phyloP scores from a whole-genome alignment of 2,329 filamentous ascomycete species.

The Paraconiothyrium brasiliense region DNA sequence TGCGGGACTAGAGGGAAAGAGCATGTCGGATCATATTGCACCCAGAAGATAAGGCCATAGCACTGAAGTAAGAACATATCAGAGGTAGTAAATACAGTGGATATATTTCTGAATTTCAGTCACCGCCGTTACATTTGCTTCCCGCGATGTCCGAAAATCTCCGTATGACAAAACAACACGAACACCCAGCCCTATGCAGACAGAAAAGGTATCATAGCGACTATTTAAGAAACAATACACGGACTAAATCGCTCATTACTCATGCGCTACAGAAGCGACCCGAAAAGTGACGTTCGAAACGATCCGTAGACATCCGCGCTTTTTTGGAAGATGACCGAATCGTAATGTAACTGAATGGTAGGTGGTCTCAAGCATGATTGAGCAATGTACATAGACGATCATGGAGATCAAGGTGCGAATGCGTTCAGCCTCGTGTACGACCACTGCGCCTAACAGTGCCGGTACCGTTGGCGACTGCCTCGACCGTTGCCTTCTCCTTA shows the following conservation, averaged over 20 bases:
- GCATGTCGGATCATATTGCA: too few species aligned
- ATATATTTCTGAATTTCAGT: too few species aligned
- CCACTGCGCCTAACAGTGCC: conserved; percentile 11
- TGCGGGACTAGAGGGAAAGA: too few species aligned
- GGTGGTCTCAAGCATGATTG: not conserved
- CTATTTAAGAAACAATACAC: not conserved
- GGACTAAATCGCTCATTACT: not conserved
- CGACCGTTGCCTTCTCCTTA: not conserved
- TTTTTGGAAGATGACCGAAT: not conserved
- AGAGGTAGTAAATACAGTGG: too few species aligned
- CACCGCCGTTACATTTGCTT: too few species aligned
- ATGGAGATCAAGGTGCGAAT: not conserved
- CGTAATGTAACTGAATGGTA: not conserved
- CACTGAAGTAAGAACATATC: too few species aligned
- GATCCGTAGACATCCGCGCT: too few species aligned
- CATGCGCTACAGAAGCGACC: not conserved
- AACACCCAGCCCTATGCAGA: not conserved
- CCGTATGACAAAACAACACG: not conserved
- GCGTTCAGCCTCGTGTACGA: not conserved
- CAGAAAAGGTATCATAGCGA: conserved; percentile 4
- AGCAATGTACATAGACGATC: not conserved
- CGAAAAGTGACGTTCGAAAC: not conserved
- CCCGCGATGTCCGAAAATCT: too few species aligned
- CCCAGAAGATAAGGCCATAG: too few species aligned
- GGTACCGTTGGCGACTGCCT: conserved; percentile 3